Evolutionary conservation across 768 basidiomycete genomes (phyloP).

Genomic region (Tulasnella sp.): DNA sequence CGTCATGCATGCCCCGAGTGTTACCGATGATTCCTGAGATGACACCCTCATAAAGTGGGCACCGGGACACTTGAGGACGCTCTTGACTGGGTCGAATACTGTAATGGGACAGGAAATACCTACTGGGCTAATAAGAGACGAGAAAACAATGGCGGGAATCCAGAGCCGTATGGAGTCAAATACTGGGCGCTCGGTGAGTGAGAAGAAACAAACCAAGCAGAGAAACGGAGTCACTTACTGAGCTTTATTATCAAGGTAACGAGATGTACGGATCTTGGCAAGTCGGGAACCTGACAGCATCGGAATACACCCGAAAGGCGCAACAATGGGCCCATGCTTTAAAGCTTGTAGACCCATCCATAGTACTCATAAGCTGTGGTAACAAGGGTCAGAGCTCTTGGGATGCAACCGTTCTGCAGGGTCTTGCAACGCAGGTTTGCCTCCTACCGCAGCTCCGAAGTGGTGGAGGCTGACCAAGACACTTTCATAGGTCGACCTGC

Average conservation of each 20-base stretch:
- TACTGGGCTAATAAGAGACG: constrained; percentile 61
- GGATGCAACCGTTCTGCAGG: constrained; percentile 46
- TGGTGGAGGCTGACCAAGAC: not conserved
- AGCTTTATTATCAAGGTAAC: constrained; percentile 28
- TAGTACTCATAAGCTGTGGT: constrained; percentile 62
- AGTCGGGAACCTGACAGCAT: constrained; percentile 61
- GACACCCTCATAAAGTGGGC: constrained; percentile 47
- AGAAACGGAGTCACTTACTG: not conserved
- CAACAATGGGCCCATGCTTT: constrained; percentile 67
- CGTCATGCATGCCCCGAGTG: not conserved
- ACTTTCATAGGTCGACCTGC: constrained; percentile 22
- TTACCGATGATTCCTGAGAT: not conserved
- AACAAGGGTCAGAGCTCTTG: constrained; percentile 45
- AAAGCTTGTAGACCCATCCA: constrained; percentile 58
- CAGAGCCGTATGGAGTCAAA: constrained; percentile 52
- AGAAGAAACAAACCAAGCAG: not conserved
- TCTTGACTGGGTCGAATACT: constrained; percentile 65
- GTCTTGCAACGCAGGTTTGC: constrained; percentile 35
- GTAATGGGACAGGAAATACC: constrained; percentile 55
- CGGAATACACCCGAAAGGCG: constrained; percentile 60
- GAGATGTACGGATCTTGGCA: constrained; percentile 32
- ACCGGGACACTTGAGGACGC: constrained; percentile 65
- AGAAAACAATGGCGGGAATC: constrained; percentile 55
- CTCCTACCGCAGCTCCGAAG: not conserved
- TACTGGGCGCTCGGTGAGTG: constrained; percentile 53